phyloP scores from a whole-genome alignment of 768 basidiomycete species.

The Gelatoporia subvermispora region DNA sequence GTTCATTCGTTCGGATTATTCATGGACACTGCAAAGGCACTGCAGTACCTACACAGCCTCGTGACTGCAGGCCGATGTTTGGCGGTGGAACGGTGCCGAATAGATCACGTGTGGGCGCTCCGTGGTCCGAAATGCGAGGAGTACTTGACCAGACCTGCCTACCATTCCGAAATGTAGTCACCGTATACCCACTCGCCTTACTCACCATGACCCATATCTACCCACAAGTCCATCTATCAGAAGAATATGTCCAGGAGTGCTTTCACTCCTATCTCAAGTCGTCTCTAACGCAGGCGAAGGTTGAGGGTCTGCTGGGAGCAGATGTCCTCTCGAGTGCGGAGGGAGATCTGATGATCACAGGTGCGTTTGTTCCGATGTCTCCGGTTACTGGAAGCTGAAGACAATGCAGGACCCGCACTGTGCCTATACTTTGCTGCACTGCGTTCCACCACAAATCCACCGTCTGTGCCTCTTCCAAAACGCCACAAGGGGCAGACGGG shows the following conservation, averaged over 20 bases:
- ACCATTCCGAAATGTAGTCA: too few species aligned
- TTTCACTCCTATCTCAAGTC: slow-evolving; percentile 83
- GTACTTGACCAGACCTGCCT: too few species aligned
- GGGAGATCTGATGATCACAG: slow-evolving; percentile 82
- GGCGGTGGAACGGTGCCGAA: too few species aligned
- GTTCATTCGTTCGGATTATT: too few species aligned
- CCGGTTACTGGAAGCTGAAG: background rate
- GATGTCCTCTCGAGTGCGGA: slow-evolving; percentile 75
- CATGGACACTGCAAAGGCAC: too few species aligned
- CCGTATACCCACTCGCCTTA: too few species aligned
- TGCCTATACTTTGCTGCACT: slow-evolving; percentile 84
- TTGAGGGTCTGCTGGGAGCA: slow-evolving; percentile 66
- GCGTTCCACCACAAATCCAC: slow-evolving; percentile 67
- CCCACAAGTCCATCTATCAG: slow-evolving; percentile 41
- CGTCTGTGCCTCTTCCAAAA: slow-evolving; percentile 76
- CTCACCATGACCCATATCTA: too few species aligned
- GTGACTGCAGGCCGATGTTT: too few species aligned
- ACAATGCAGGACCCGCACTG: slow-evolving; percentile 59
- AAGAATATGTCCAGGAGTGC: slow-evolving; percentile 65
- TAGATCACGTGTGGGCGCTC: too few species aligned
- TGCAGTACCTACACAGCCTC: too few species aligned
- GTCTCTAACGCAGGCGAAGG: slow-evolving; percentile 69
- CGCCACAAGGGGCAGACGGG: slow-evolving; percentile 30
- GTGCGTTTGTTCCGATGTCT: slow-evolving; percentile 32
- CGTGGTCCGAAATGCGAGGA: too few species aligned